Conservation (phyloP, 2,329 filamentous ascomycete species). For the Bertia moriformis region DNA sequence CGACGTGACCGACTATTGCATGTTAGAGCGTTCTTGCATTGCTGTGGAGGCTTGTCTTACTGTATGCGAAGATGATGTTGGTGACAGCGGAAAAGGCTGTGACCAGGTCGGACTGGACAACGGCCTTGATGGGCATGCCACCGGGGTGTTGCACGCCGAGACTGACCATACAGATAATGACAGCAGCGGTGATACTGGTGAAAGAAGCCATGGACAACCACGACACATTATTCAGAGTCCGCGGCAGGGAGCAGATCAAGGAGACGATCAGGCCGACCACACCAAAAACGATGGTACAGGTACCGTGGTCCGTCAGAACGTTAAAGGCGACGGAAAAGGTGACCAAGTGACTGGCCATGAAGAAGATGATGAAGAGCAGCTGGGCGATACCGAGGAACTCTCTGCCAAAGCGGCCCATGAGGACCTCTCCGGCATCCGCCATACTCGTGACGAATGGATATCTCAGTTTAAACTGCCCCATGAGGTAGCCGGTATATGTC, state of each 20-base stretch:
- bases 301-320: conserved; percentile 31
- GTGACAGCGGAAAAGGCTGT: neutral
- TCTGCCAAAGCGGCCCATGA: conserved; percentile 31
- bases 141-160: conserved; percentile 21
- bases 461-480: conserved; percentile 32
- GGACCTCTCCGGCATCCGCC: conserved; percentile 36
- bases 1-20: conserved; percentile 15
- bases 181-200: conserved; percentile 32
- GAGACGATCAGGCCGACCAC: conserved; percentile 31
- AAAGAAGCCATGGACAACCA: conserved; percentile 38
- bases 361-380: conserved; percentile 37
- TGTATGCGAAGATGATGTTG: neutral
- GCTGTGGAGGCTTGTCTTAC: too few relatives aligned
- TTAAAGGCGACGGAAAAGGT: conserved; percentile 43
- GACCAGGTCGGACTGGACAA: neutral
- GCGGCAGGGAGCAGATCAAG: conserved; percentile 31
- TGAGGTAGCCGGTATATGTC: conserved; percentile 43
- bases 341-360: conserved; percentile 42
- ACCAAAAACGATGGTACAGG: conserved; percentile 37
- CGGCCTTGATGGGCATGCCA: neutral
- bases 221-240: conserved; percentile 36
- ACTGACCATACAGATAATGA: conserved; percentile 37
- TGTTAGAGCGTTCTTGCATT: too few relatives aligned
- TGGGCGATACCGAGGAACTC: conserved; percentile 32
- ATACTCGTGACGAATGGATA: conserved; percentile 33